Evolutionary conservation across 2,329 filamentous ascomycete genomes (phyloP).

Genomic region (Westerdykella aurantiaca): DNA sequence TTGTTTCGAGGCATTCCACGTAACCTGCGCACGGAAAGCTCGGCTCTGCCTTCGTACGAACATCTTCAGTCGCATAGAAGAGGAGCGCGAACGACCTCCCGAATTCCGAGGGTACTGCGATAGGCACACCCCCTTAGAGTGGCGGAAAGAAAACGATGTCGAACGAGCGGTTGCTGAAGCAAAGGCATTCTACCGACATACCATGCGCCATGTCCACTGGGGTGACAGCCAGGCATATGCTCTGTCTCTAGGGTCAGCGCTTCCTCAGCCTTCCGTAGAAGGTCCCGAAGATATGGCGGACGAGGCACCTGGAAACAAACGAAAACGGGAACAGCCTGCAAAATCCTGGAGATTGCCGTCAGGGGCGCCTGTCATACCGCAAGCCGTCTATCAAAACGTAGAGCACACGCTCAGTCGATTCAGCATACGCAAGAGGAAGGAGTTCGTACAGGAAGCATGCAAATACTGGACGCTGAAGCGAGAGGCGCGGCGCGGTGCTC

Average conservation of each 20-base stretch:
- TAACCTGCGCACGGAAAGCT: slow-evolving; percentile 86
- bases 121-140: slow-evolving; percentile 86
- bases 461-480: slow-evolving; percentile 98
- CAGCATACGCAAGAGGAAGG: slow-evolving; percentile 77
- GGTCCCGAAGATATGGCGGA: slow-evolving; percentile 39
- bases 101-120: slow-evolving; percentile 93
- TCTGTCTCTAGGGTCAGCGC: slow-evolving; percentile 69
- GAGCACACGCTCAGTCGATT: slow-evolving; percentile 74
- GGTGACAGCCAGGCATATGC: slow-evolving; percentile 83
- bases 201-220: slow-evolving; percentile 87
- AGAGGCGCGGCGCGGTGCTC: slow-evolving; percentile 84
- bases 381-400: slow-evolving; percentile 79
- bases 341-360: slow-evolving; percentile 91
- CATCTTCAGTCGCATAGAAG: slow-evolving; percentile 6
- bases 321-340: slow-evolving; percentile 47
- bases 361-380: slow-evolving; percentile 88
- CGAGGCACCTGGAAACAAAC: slow-evolving; percentile 52
- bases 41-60: slow-evolving; percentile 95
- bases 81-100: slow-evolving; percentile 64
- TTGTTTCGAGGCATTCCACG: slow-evolving; percentile 95
- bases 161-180: slow-evolving; percentile 74
- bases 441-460: slow-evolving; percentile 87
- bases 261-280: slow-evolving; percentile 50
- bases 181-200: slow-evolving; percentile 81
- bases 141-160: slow-evolving; percentile 79